These are phyloP conservation scores for Sungouiozyma ichnusensis DNA, from an alignment of 805 yeast genomes.

Conservation along the genomic window DNA sequence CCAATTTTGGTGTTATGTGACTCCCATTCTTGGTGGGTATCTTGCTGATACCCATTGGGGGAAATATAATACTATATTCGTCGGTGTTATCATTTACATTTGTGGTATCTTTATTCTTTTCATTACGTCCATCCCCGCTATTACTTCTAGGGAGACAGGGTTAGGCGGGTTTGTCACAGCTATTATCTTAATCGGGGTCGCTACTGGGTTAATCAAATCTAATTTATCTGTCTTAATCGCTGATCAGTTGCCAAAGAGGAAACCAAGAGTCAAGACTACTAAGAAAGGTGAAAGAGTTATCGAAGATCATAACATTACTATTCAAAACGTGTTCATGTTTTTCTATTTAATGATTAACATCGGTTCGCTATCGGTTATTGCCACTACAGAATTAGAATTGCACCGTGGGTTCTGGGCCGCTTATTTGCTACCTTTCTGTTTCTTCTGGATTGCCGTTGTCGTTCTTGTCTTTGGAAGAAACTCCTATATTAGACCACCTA, in stretches of 20 bases:
- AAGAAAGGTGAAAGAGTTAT: conserved; percentile 59
- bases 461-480: conserved; percentile 45
- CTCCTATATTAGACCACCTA: conserved; percentile 47
- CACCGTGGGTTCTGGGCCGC: conserved; percentile 68
- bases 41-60: conserved; percentile 69
- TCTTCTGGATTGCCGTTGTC: conserved; percentile 49
- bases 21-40: conserved; percentile 71
- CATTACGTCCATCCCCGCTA: conserved; percentile 54
- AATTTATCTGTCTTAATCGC: conserved; percentile 63
- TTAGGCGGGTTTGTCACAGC: conserved; percentile 47
- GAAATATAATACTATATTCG: conserved; percentile 55
- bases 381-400: conserved; percentile 63
- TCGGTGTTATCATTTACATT: conserved; percentile 49
- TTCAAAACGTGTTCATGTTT: conserved; percentile 64
- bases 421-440: conserved; percentile 57
- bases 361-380: conserved; percentile 66
- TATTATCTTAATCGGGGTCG: conserved; percentile 49
- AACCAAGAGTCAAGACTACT: conserved; percentile 47
- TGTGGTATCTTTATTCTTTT: conserved; percentile 55
- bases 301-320: conserved; percentile 56
- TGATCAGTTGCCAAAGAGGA: conserved; percentile 56
- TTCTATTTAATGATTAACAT: conserved; percentile 69
- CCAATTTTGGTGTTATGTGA: conserved; percentile 74
- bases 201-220: conserved; percentile 75
- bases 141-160: conserved; percentile 41